Evolutionary conservation across 2,329 filamentous ascomycete species (phyloP).

Genomic region (Aureobasidium namibiae): DNA sequence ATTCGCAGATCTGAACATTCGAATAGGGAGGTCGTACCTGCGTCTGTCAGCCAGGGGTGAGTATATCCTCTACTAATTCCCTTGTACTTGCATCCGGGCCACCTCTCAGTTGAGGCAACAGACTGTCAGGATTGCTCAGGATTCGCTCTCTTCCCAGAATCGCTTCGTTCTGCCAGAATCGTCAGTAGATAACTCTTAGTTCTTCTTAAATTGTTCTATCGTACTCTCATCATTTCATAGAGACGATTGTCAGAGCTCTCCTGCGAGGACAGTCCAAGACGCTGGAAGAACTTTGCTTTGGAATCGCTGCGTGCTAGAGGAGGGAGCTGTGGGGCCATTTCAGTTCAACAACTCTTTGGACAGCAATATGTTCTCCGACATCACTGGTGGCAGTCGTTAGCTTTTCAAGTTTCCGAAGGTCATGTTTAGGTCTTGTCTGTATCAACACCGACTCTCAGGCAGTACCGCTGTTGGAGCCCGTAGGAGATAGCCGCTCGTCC

Average conservation of each 20-base stretch:
- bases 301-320: constrained; percentile 37
- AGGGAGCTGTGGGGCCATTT: constrained; percentile 19
- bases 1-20: constrained; percentile 41
- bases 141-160: constrained; percentile 33
- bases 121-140: constrained; percentile 30
- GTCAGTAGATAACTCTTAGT: background rate
- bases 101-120: constrained; percentile 30
- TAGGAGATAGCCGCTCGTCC: background rate
- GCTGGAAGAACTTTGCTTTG: constrained; percentile 35
- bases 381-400: background rate
- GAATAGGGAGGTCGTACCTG: constrained; percentile 31
- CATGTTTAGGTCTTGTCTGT: background rate
- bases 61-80: background rate
- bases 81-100: constrained; percentile 19
- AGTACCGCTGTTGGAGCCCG: background rate
- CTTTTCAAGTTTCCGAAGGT: background rate
- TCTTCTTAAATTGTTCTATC: background rate
- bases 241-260: constrained; percentile 27
- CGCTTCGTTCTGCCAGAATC: constrained; percentile 33
- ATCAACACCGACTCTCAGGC: background rate
- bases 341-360: background rate
- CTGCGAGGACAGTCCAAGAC: constrained; percentile 33
- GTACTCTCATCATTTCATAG: constrained; percentile 39
- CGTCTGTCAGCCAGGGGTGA: background rate
- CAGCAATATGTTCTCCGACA: background rate